These are phyloP conservation scores for Flaveria robusta DNA, from an alignment of 129 eudicot species.

Conservation along the genomic window DNA sequence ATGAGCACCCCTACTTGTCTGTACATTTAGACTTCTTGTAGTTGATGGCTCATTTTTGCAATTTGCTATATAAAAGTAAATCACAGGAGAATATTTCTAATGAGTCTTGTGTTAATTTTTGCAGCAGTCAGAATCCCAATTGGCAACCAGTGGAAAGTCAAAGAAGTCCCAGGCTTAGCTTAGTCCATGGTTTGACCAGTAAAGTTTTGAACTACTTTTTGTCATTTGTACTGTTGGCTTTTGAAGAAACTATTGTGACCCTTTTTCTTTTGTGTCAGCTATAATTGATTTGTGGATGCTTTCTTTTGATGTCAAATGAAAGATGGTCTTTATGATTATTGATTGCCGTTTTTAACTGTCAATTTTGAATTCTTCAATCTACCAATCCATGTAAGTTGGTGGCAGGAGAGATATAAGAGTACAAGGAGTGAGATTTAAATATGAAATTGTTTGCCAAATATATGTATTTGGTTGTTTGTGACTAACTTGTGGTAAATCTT, in stretches of 20 bases:
- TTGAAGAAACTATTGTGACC: background rate
- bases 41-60: too few species aligned
- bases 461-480: too few species aligned
- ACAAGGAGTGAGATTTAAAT: too few species aligned
- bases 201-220: slow-evolving; percentile 4
- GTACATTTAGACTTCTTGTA: too few species aligned
- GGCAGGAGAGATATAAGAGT: too few species aligned
- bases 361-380: too few species aligned
- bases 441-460: too few species aligned
- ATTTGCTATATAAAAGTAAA: background rate
- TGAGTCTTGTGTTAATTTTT: background rate
- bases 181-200: background rate
- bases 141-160: slow-evolving; percentile 30
- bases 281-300: background rate
- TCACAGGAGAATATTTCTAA: background rate
- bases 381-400: too few species aligned
- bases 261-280: background rate
- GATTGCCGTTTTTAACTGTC: background rate
- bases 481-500: too few species aligned
- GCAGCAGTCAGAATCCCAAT: slow-evolving; percentile 25
- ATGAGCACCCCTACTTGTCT: too few species aligned
- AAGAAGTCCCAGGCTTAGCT: slow-evolving; percentile 26
- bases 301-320: background rate
- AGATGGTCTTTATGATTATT: background rate
- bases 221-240: background rate